A percentile compares a stretch with the other conserved stretches of the same genome.
phyloP scores from a whole-genome alignment of 2,329 filamentous ascomycete genomes.

The Pyrenochaeta sp. region DNA sequence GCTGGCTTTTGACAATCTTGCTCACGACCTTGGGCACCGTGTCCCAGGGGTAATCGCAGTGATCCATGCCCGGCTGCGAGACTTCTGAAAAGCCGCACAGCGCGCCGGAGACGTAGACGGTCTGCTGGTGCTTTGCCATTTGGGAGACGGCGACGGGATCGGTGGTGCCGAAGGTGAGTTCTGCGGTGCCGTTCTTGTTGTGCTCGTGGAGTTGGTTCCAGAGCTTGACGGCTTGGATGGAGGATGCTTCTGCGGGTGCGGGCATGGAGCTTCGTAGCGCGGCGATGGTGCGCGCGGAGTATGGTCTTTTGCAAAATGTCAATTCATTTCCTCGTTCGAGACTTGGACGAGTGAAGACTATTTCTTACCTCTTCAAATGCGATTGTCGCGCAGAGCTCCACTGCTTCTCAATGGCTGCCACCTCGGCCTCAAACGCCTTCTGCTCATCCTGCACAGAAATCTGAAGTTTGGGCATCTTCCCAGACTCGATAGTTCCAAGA shows the following conservation, averaged over 20 bases:
- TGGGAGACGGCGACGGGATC: constrained; percentile 47
- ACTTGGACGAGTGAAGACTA: background rate
- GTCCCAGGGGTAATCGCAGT: constrained; percentile 54
- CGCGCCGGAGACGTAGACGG: constrained; percentile 53
- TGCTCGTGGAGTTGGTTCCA: constrained; percentile 48
- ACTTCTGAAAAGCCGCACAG: constrained; percentile 51
- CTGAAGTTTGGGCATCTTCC: constrained; percentile 15
- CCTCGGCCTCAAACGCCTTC: constrained; percentile 41
- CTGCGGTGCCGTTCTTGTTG: constrained; percentile 42
- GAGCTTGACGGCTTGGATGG: constrained; percentile 46
- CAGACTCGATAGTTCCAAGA: too few species aligned
- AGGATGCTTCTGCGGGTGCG: constrained; percentile 36
- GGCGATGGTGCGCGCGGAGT: constrained; percentile 44
- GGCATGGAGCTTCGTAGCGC: constrained; percentile 40
- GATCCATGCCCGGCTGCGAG: constrained; percentile 49
- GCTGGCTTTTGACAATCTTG: constrained; percentile 51
- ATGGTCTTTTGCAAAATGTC: constrained; percentile 31
- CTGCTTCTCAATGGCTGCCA: constrained; percentile 45
- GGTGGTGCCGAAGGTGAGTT: constrained; percentile 51
- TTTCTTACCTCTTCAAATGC: constrained; percentile 18
- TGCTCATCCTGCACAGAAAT: constrained; percentile 27
- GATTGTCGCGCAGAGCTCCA: constrained; percentile 33
- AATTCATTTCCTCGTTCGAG: background rate
- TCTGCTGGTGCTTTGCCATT: constrained; percentile 50
- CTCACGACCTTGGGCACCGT: constrained; percentile 52